These are phyloP conservation scores for Saturnispora saitoi DNA, from an alignment of 805 yeast genomes.

Conservation along the genomic window DNA sequence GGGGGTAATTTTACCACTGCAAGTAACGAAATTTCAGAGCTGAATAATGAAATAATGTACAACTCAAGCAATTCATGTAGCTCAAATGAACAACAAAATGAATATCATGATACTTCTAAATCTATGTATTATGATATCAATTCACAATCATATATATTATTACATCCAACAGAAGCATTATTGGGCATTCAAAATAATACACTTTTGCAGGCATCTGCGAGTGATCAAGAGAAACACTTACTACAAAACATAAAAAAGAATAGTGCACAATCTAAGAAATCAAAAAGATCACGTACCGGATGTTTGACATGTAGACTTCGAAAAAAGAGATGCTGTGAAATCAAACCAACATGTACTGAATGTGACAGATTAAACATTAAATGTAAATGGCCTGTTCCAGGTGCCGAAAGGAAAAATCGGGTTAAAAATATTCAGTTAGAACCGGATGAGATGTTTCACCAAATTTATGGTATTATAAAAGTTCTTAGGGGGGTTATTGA, in stretches of 20 bases:
- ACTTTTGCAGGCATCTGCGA: neutral
- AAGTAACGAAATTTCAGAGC: no score
- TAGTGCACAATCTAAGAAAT: conserved; percentile 15
- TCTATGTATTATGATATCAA: neutral
- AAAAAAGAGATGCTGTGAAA: conserved; percentile 72
- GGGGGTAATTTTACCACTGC: no score
- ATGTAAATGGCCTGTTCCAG: conserved; percentile 72
- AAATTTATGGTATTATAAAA: conserved; percentile 48
- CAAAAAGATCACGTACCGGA: conserved; percentile 59
- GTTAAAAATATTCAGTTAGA: conserved; percentile 41
- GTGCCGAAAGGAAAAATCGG: conserved; percentile 48
- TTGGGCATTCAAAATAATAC: neutral
- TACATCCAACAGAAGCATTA: neutral
- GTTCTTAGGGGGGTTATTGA: conserved; percentile 58
- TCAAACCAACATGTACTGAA: conserved; percentile 56
- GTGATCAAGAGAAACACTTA: neutral
- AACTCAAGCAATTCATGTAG: neutral
- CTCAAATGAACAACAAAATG: neutral
- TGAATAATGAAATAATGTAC: neutral
- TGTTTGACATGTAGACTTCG: conserved; percentile 72
- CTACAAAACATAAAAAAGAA: neutral
- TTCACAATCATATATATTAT: neutral
- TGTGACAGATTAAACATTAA: conserved; percentile 55
- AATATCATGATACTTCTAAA: neutral
- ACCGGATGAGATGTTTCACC: conserved; percentile 47